Evolutionary conservation across 441 rosid species (phyloP).

Genomic region (Dalechampia spathulata): DNA sequence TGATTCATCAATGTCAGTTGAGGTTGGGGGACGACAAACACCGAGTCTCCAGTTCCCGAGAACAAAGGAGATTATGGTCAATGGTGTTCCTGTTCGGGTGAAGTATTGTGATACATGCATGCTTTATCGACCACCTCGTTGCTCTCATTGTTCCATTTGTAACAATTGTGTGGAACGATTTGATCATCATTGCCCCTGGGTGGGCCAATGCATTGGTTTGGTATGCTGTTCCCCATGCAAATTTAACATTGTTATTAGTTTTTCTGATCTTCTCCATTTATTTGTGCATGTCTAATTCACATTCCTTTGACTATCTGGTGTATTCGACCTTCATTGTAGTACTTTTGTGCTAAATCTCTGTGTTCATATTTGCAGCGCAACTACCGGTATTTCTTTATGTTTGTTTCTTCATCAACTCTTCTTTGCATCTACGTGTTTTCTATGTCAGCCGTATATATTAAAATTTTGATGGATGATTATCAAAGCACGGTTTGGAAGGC

Average conservation of each 20-base stretch:
- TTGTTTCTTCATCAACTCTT: conserved; percentile 77
- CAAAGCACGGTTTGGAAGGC: conserved; percentile 75
- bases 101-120: conserved; percentile 92
- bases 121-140: conserved; percentile 91
- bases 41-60: conserved; percentile 76
- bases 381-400: conserved; percentile 96
- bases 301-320: not conserved
- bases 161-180: conserved; percentile 83
- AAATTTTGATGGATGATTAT: conserved; percentile 68
- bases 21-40: conserved; percentile 75
- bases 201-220: conserved; percentile 92
- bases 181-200: conserved; percentile 98
- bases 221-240: conserved; percentile 34
- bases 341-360: not conserved
- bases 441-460: conserved; percentile 77
- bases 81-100: conserved; percentile 63
- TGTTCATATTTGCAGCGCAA: conserved; percentile 63
- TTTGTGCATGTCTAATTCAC: not conserved
- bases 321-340: not conserved
- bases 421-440: conserved; percentile 87
- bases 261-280: too few relatives aligned
- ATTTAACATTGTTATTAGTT: not conserved
- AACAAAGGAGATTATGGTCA: conserved; percentile 66
- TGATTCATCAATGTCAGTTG: conserved; percentile 52
- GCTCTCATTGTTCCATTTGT: conserved; percentile 94